Conservation (phyloP, 2,329 filamentous ascomycete genomes). For the Blastomyces emzantsi region DNA sequence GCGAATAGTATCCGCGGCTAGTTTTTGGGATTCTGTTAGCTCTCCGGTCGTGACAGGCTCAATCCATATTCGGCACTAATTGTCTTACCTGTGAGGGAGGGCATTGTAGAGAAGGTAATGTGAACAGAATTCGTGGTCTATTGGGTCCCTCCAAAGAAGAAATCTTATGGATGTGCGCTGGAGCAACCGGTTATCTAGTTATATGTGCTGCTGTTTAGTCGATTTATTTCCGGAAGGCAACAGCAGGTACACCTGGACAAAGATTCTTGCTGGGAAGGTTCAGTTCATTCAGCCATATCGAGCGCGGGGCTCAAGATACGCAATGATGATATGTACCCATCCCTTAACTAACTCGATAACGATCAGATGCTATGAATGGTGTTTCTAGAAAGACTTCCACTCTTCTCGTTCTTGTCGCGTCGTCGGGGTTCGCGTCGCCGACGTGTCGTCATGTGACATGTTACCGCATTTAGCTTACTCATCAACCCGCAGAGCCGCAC, state of each 20-base stretch:
- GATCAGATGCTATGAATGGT: too few species aligned
- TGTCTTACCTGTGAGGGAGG: constrained; percentile 22
- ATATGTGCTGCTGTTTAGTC: neutral
- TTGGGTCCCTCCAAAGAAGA: neutral
- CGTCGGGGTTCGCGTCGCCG: neutral
- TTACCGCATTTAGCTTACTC: neutral
- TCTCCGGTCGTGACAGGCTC: neutral
- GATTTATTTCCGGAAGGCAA: neutral
- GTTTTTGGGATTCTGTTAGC: neutral
- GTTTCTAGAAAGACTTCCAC: too few species aligned
- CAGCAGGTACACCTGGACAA: neutral
- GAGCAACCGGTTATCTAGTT: neutral
- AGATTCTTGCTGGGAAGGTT: neutral
- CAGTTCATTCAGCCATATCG: neutral
- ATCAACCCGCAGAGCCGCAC: constrained; percentile 5
- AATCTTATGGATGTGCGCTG: neutral
- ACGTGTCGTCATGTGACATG: neutral
- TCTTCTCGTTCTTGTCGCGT: too few species aligned
- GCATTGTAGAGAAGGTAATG: constrained; percentile 18
- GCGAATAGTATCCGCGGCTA: constrained; percentile 73
- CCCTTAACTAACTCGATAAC: neutral
- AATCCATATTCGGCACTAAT: neutral
- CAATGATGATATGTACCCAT: neutral
- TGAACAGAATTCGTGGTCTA: neutral
- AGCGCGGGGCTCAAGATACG: neutral